phyloP scores from a whole-genome alignment of 805 yeast genomes.

The Metschnikowia matae region DNA sequence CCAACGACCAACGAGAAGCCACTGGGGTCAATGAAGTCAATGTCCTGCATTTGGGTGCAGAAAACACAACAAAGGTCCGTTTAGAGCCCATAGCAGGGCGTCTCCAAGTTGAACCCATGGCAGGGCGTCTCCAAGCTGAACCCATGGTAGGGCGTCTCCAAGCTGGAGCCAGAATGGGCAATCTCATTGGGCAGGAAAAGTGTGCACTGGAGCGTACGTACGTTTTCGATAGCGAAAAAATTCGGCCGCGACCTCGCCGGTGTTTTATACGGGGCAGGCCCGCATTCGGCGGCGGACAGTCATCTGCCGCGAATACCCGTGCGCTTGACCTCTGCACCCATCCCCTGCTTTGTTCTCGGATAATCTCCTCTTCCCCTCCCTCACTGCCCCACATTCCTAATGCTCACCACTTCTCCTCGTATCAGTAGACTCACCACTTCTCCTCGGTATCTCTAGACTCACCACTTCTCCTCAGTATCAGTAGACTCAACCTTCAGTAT shows the following conservation, averaged over 20 bases:
- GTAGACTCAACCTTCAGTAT: too few relatives aligned
- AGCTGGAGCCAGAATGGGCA: not conserved
- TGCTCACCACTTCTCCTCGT: too few relatives aligned
- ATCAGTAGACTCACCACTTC: too few relatives aligned
- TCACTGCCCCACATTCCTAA: not conserved
- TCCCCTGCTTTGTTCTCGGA: not conserved
- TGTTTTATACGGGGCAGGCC: constrained; percentile 1
- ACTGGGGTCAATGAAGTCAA: too few relatives aligned
- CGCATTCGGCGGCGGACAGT: constrained; percentile 6
- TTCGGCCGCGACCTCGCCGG: not conserved
- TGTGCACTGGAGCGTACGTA: not conserved
- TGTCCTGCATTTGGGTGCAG: too few relatives aligned
- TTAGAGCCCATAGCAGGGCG: too few relatives aligned
- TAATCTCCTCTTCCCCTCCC: not conserved
- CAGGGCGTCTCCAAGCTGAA: too few relatives aligned
- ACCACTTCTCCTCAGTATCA: too few relatives aligned
- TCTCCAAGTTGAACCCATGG: not conserved
- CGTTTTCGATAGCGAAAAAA: constrained; percentile 3
- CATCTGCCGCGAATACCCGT: constrained; percentile 16
- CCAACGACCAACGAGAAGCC: too few relatives aligned
- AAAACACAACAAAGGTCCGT: too few relatives aligned
- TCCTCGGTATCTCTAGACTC: too few relatives aligned
- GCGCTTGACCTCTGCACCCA: not conserved
- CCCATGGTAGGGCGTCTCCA: too few relatives aligned
- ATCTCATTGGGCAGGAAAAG: not conserved